phyloP scores from a whole-genome alignment of 495 filamentous ascomycete genomes.

The Tuber magnatum region DNA sequence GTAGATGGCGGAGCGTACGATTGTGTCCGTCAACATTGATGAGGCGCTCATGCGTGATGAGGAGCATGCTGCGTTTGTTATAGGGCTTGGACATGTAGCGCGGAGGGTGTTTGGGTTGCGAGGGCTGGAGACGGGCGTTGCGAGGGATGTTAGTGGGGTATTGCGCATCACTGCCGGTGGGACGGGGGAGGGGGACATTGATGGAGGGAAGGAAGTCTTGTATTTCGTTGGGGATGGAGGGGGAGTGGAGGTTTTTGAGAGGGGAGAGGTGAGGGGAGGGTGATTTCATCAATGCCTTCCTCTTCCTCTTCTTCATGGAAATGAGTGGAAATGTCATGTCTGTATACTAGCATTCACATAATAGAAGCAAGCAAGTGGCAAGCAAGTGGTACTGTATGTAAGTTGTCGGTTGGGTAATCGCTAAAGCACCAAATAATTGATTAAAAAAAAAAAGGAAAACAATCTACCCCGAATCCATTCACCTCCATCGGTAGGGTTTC shows the following conservation, averaged over 20 bases:
- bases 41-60: slow-evolving; percentile 55
- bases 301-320: not conserved
- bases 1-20: slow-evolving; percentile 52
- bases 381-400: not conserved
- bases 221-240: slow-evolving; percentile 71
- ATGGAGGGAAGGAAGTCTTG: slow-evolving; percentile 66
- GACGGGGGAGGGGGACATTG: slow-evolving; percentile 43
- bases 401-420: not conserved
- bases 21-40: slow-evolving; percentile 65
- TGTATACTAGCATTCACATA: not conserved
- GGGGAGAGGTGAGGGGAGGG: slow-evolving; percentile 49
- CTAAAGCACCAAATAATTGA: not conserved
- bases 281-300: slow-evolving; percentile 1
- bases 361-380: not conserved
- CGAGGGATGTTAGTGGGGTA: slow-evolving; percentile 86
- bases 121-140: slow-evolving; percentile 71
- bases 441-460: slow-evolving; percentile 6
- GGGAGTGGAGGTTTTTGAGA: slow-evolving; percentile 68
- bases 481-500: not conserved
- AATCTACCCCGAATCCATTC: not conserved
- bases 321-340: not conserved
- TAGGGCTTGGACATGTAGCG: slow-evolving; percentile 68
- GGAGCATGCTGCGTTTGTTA: slow-evolving; percentile 61
- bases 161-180: slow-evolving; percentile 62
- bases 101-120: slow-evolving; percentile 60